These are phyloP conservation scores for Passalora sequoiae DNA, from an alignment of 2,329 filamentous ascomycete genomes.

Conservation along the genomic window DNA sequence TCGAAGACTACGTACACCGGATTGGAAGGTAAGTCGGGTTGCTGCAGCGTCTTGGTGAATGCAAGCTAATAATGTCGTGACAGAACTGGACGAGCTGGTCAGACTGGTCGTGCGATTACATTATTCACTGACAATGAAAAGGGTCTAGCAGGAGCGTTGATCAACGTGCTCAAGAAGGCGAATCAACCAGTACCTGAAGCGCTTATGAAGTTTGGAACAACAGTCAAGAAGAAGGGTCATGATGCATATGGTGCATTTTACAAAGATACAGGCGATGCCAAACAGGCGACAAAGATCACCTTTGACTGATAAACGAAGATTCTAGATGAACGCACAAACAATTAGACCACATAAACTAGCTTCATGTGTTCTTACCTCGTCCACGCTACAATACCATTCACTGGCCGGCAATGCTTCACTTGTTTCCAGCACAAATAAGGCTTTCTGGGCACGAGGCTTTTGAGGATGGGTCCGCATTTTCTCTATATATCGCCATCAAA, in stretches of 20 bases:
- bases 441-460: too few species aligned
- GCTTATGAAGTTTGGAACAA: constrained; percentile 91
- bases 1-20: constrained; percentile 95
- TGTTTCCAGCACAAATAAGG: too few species aligned
- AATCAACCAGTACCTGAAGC: constrained; percentile 87
- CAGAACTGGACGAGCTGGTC: constrained; percentile 87
- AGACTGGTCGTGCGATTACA: constrained; percentile 82
- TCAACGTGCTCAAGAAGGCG: constrained; percentile 92
- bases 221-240: constrained; percentile 98
- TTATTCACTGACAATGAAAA: constrained; percentile 96
- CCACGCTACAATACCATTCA: too few species aligned
- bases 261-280: constrained; percentile 79
- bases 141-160: constrained; percentile 78
- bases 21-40: constrained; percentile 58
- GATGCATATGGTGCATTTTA: constrained; percentile 93
- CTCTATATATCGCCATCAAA: too few species aligned
- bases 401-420: too few species aligned
- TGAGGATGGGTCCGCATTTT: too few species aligned
- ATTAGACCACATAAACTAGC: too few species aligned
- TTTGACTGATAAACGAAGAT: constrained; percentile 64
- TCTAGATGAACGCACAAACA: too few species aligned
- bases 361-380: too few species aligned
- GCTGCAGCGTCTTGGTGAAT: too few species aligned
- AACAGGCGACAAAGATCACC: constrained; percentile 84
- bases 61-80: too few species aligned